A percentile compares a stretch with the other conserved stretches of the same genome.
These are phyloP conservation scores for Penicillium vulpinum DNA, from an alignment of 2,329 filamentous ascomycete species.

Conservation along the genomic window DNA sequence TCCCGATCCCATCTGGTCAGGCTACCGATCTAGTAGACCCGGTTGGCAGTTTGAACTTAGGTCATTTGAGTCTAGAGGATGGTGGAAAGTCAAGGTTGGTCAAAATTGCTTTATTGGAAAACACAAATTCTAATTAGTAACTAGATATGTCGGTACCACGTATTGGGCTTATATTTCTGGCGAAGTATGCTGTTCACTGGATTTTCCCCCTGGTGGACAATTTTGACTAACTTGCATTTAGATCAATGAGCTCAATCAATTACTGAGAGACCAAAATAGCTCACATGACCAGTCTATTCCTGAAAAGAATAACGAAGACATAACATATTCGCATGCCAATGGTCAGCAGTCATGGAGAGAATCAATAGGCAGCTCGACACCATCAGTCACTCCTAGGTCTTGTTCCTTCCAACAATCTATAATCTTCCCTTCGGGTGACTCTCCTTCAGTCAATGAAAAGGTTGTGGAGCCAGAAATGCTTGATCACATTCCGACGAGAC, in stretches of 20 bases:
- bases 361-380: constrained; percentile 17
- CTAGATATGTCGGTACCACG: constrained; percentile 48
- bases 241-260: constrained; percentile 48
- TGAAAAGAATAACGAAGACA: constrained; percentile 26
- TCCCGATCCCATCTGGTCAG: constrained; percentile 44
- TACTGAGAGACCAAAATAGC: constrained; percentile 44
- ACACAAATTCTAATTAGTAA: constrained; percentile 4
- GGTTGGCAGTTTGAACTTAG: constrained; percentile 43
- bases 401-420: constrained; percentile 39
- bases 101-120: not conserved
- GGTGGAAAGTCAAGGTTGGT: constrained; percentile 38
- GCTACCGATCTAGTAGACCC: constrained; percentile 46
- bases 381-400: constrained; percentile 16
- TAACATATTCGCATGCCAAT: constrained; percentile 18
- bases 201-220: not conserved
- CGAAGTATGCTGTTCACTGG: constrained; percentile 33
- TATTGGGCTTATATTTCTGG: constrained; percentile 50
- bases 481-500: constrained; percentile 43
- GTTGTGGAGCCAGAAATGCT: constrained; percentile 43
- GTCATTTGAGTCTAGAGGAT: constrained; percentile 46
- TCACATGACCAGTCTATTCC: constrained; percentile 31
- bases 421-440: constrained; percentile 40
- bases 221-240: constrained; percentile 15
- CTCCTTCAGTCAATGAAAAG: constrained; percentile 34
- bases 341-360: constrained; percentile 23